Conservation (phyloP, 2,329 filamentous ascomycete species). For the Colletotrichum gloeosporioides region DNA sequence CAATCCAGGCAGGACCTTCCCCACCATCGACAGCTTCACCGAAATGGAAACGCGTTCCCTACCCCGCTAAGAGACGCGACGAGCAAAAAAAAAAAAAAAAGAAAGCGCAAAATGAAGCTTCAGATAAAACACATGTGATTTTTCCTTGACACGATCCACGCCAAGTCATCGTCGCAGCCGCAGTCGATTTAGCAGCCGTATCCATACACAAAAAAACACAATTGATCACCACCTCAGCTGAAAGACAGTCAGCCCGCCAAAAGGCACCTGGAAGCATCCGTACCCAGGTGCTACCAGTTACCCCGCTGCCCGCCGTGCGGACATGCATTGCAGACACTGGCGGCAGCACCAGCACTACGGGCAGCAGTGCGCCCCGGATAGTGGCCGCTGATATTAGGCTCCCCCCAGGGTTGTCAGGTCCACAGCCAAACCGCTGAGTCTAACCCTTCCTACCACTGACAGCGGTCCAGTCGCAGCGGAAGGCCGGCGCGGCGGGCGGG, state of each 20-base stretch:
- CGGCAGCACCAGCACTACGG: neutral
- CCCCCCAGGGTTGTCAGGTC: neutral
- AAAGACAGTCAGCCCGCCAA: neutral
- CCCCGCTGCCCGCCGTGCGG: neutral
- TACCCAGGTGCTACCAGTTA: neutral
- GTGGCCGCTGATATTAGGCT: neutral
- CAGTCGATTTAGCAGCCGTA: neutral
- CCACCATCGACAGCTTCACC: neutral
- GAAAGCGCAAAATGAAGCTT: neutral
- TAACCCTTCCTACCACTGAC: neutral
- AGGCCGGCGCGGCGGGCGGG: neutral
- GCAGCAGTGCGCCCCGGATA: neutral
- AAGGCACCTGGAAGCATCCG: neutral
- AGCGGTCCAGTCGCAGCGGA: neutral
- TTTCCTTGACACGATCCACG: neutral
- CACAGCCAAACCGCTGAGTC: neutral
- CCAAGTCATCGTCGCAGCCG: neutral
- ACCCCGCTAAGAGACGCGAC: neutral
- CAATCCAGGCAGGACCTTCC: conserved; percentile 7
- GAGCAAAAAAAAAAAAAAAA: neutral
- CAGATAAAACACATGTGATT: neutral
- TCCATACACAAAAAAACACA: neutral
- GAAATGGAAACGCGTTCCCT: neutral
- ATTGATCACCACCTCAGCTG: neutral
- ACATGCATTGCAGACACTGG: neutral